Percentiles rank a stretch among this genome's conserved stretches.
phyloP scores from a whole-genome alignment of 2,329 filamentous ascomycete genomes.

The Ophiocordyceps robertsii region DNA sequence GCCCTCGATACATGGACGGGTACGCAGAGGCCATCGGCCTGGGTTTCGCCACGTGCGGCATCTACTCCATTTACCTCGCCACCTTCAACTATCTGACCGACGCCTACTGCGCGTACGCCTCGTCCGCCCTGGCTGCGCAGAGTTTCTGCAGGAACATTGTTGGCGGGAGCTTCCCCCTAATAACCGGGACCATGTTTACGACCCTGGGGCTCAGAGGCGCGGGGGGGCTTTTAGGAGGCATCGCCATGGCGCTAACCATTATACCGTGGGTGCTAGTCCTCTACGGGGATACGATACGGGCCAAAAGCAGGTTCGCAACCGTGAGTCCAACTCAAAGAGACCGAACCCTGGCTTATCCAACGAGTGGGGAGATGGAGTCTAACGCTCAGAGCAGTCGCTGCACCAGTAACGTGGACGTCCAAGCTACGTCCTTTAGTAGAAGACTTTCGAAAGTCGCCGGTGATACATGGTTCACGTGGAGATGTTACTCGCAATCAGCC shows the following conservation, averaged over 20 bases:
- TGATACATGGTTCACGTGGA: too few species aligned
- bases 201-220: constrained; percentile 59
- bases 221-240: constrained; percentile 61
- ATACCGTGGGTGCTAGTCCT: constrained; percentile 84
- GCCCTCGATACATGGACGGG: constrained; percentile 10
- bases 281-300: constrained; percentile 63
- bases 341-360: not conserved
- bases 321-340: constrained; percentile 20
- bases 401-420: too few species aligned
- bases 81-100: constrained; percentile 92
- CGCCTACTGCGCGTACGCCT: constrained; percentile 73
- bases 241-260: constrained; percentile 53
- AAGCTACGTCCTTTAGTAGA: too few species aligned
- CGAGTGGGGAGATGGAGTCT: too few species aligned
- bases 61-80: constrained; percentile 75
- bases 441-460: too few species aligned
- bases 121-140: constrained; percentile 75
- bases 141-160: constrained; percentile 76
- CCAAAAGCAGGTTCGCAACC: constrained; percentile 62
- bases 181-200: constrained; percentile 60
- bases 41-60: constrained; percentile 66
- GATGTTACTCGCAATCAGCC: too few species aligned
- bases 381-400: too few species aligned
- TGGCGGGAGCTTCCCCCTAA: constrained; percentile 67
- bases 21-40: constrained; percentile 31